Evolutionary conservation across 2,329 filamentous ascomycete genomes (phyloP), one percentile per base, ranked within the genome.

Genomic region (Aspergillus intermedius): DNA sequence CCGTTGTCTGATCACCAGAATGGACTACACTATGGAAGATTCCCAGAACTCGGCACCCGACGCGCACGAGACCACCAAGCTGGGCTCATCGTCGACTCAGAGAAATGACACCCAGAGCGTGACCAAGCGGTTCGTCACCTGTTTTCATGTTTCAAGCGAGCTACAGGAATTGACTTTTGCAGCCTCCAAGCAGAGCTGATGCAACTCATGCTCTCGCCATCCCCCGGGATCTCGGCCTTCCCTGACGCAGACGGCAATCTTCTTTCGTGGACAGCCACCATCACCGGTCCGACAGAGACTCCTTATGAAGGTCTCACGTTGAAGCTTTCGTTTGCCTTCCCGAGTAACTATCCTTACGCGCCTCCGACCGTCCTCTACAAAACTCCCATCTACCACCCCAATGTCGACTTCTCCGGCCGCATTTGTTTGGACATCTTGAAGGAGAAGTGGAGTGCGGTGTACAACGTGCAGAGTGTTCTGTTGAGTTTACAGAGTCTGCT

Each of bases 381-480:
- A 77, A 98, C 94, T 5, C 93, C 93, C 34, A 96, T 98, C 73
- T 98, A 97, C 77, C 93, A 98, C 71, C 93, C 93, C 47, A 98
- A 98, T 62, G 88, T 98, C 60, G 93, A 98, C 74, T 96, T 98
- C 75, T 91, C 87, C 3, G 93, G 93, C 37, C 82, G 93, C 49
- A 98, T 98, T 71, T 98, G 93, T 70, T 79, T 98, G 52, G 94
- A 98, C 65, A 98, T 98, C 59, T 78, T 98, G 56, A 97, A 96
- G 79, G 93, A 97, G 71, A 96, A 96, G 76, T 98, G 93, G 93
- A 95, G 90, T 51, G 90, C 93, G 15, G 91, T 94, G 40, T 94
- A 96, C 79, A 97, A 97, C 65, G 90, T 95, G 53, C 88, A 94
- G 70, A 95, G 87, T 42, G 88, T 98, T 42, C 76, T 98, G 48